Conservation (phyloP, 129 eudicot genomes). For the Chrysanthemum makinoi region DNA sequence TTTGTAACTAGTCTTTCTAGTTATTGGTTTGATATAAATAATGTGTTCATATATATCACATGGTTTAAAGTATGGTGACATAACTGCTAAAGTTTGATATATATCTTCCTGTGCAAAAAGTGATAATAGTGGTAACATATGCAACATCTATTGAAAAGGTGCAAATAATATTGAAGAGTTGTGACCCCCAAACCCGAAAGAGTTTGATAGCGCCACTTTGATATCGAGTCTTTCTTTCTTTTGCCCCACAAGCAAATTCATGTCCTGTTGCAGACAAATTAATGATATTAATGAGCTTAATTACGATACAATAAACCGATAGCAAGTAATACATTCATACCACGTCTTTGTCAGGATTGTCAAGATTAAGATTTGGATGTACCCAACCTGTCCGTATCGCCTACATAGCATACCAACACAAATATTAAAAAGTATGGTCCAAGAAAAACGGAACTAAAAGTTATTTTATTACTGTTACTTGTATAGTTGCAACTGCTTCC, state of each 20-base stretch:
- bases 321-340: slow-evolving; percentile 31
- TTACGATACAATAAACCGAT: background rate
- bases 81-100: slow-evolving; percentile 1
- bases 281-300: background rate
- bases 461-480: slow-evolving; percentile 38
- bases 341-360: slow-evolving; percentile 78
- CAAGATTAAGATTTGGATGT: slow-evolving; percentile 88
- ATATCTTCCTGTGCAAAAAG: background rate
- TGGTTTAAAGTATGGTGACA: slow-evolving; percentile 9
- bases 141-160: slow-evolving; percentile 21
- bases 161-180: slow-evolving; percentile 32
- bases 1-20: slow-evolving; percentile 18
- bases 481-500: slow-evolving; percentile 86
- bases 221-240: slow-evolving; percentile 53
- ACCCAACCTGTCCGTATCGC: slow-evolving; percentile 88
- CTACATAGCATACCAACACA: slow-evolving; percentile 35
- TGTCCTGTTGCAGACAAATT: slow-evolving; percentile 45
- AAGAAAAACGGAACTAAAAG: background rate
- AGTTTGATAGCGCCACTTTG: slow-evolving; percentile 26
- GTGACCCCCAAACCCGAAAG: slow-evolving; percentile 36
- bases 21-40: slow-evolving; percentile 9
- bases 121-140: background rate
- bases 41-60: slow-evolving; percentile 18
- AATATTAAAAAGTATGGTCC: background rate
- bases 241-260: slow-evolving; percentile 57